Evolutionary conservation across 306 rosid species (phyloP).

Genomic region (Casuarina equisetifolia): DNA sequence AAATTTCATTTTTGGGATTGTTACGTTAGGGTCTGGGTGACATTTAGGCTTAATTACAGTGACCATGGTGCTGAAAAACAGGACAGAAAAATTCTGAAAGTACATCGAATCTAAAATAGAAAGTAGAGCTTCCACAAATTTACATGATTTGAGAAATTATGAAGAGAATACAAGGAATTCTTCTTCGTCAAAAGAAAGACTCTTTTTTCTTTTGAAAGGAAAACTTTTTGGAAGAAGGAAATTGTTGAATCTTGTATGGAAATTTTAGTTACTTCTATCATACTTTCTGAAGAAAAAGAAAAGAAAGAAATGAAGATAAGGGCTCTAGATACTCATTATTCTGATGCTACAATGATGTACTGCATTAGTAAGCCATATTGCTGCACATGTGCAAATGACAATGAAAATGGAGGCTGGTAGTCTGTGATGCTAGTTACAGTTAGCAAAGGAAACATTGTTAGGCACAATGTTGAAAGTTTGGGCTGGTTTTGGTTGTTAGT

Average conservation of each 20-base stretch:
- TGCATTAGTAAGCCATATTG: not conserved
- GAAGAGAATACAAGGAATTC: not conserved
- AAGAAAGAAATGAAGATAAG: not conserved
- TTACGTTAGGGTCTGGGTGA: not conserved
- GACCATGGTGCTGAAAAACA: not conserved
- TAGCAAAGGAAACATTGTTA: not conserved
- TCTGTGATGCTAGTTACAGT: not conserved
- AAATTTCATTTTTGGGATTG: not conserved
- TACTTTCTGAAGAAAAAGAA: not conserved
- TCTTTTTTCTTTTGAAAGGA: too few species aligned
- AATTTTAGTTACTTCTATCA: not conserved
- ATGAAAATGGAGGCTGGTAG: not conserved
- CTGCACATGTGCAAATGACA: not conserved
- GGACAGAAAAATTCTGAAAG: not conserved
- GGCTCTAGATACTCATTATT: not conserved
- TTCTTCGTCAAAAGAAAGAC: not conserved
- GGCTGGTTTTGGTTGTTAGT: not conserved
- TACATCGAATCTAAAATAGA: not conserved
- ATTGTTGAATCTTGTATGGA: not conserved
- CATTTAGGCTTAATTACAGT: slow-evolving; percentile 1
- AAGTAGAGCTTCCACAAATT: not conserved
- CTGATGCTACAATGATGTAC: not conserved
- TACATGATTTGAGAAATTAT: not conserved
- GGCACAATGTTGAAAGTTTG: not conserved
- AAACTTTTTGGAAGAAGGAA: too few species aligned